A percentile compares a stretch with the other conserved stretches of the same genome.
phyloP scores from a whole-genome alignment of 2,329 filamentous ascomycete genomes.

The Phialophora expanda region DNA sequence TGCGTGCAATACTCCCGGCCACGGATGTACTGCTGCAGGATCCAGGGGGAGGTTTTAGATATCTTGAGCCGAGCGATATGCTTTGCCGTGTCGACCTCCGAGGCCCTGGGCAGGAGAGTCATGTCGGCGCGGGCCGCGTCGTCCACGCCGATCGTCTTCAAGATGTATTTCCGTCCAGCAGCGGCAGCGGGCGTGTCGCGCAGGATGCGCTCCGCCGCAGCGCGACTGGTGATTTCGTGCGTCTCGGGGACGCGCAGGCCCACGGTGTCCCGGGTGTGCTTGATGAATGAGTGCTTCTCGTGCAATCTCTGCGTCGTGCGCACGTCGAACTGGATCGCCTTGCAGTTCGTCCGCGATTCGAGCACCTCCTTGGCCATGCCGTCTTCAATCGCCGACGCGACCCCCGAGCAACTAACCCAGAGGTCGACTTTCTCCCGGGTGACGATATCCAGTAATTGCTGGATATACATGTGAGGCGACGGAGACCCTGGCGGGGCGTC shows the following conservation, averaged over 20 bases:
- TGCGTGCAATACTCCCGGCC: conserved; percentile 74
- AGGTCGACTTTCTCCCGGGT: conserved; percentile 66
- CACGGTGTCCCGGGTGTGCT: conserved; percentile 57
- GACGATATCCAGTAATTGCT: conserved; percentile 64
- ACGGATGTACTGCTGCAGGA: conserved; percentile 72
- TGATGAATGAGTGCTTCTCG: conserved; percentile 69
- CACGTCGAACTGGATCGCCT: conserved; percentile 67
- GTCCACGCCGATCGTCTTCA: conserved; percentile 70
- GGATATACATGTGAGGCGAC: conserved; percentile 55
- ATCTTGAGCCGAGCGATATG: conserved; percentile 63
- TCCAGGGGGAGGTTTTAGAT: conserved; percentile 62
- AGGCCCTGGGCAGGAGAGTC: conserved; percentile 66
- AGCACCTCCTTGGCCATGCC: conserved; percentile 67
- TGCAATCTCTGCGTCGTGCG: conserved; percentile 64
- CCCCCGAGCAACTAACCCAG: conserved; percentile 77
- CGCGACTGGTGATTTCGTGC: conserved; percentile 58
- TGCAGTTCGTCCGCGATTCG: conserved; percentile 63
- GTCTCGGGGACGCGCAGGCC: conserved; percentile 62
- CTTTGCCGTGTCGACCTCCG: conserved; percentile 58
- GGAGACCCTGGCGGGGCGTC: no score
- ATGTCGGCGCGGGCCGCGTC: conserved; percentile 65
- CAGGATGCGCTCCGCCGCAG: conserved; percentile 61
- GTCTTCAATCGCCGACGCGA: conserved; percentile 69
- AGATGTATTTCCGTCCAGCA: conserved; percentile 60
- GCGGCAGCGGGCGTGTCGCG: conserved; percentile 36